Evolutionary conservation across 805 yeast genomes (phyloP).

Genomic region (Candida cerambycidarum): DNA sequence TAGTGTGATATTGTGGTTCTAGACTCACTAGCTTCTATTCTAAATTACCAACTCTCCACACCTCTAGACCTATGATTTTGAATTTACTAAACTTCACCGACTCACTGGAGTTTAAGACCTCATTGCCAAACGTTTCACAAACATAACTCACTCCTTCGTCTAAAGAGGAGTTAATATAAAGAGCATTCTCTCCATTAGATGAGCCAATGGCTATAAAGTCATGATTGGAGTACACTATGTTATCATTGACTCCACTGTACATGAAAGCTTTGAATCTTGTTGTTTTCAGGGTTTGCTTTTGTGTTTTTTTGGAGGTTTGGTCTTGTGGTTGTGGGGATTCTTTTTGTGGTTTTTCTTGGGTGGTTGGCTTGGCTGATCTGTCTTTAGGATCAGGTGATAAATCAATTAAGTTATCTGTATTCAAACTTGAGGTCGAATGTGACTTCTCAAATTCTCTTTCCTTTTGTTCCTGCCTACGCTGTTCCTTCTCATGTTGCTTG

Average conservation of each 20-base stretch:
- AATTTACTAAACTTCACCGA: conserved; percentile 48
- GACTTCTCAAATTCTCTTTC: not conserved
- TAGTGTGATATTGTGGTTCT: too few relatives aligned
- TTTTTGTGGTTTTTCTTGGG: not conserved
- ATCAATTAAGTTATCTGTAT: not conserved
- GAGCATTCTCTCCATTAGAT: conserved; percentile 88
- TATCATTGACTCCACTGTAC: conserved; percentile 86
- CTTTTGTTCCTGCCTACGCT: not conserved
- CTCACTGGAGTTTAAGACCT: conserved; percentile 45
- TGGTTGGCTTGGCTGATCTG: not conserved
- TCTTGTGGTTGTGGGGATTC: not conserved
- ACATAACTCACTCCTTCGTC: conserved; percentile 74
- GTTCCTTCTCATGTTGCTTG: conserved; percentile 1
- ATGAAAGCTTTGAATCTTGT: conserved; percentile 73
- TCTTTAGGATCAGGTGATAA: not conserved
- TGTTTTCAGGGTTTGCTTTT: not conserved
- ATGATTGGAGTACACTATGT: conserved; percentile 76
- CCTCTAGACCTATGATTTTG: conserved; percentile 71
- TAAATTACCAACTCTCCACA: conserved; percentile 70
- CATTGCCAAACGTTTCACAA: conserved; percentile 89
- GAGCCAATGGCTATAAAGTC: conserved; percentile 83
- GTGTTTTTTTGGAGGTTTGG: not conserved
- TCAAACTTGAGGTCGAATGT: conserved; percentile 1
- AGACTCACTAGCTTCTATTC: too few relatives aligned
- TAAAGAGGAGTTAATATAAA: conserved; percentile 80